A percentile compares a stretch with the other conserved stretches of the same genome.
Conservation (phyloP, 208 protist species). For the Leptomonas seymouri region DNA sequence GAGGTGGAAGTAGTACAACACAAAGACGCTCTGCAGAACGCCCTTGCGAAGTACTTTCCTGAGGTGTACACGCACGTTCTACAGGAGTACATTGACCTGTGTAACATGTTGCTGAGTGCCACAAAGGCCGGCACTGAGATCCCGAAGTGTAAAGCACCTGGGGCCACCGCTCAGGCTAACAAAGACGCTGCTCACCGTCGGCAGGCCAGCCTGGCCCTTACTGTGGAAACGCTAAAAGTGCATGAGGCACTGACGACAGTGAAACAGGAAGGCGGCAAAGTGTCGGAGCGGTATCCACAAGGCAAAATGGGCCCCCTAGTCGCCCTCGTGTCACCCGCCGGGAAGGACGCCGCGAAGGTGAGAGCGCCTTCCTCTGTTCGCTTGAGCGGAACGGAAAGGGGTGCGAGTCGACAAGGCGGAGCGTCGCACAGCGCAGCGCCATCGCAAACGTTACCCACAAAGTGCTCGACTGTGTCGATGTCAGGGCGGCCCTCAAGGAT, state of each 20-base stretch:
- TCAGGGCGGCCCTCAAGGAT: no score
- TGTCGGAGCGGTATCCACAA: not conserved
- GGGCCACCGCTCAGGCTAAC: not conserved
- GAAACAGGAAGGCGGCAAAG: not conserved
- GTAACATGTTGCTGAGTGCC: constrained; percentile 3
- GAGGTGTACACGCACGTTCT: not conserved
- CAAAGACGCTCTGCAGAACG: not conserved
- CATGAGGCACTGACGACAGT: constrained; percentile 1
- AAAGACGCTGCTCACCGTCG: not conserved
- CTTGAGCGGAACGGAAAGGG: no score
- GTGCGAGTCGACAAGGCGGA: no score
- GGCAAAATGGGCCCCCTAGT: not conserved
- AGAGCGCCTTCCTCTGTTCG: no score
- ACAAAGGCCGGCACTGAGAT: constrained; percentile 1
- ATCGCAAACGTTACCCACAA: no score
- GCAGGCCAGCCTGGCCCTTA: not conserved
- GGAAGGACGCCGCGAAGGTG: no score
- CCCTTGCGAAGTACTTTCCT: not conserved
- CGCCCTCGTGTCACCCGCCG: not conserved
- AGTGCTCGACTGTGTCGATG: no score
- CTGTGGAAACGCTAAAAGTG: not conserved
- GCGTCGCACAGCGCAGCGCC: no score
- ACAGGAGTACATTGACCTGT: constrained; percentile 11
- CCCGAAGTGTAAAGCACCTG: not conserved
- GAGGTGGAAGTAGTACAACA: not conserved